Conservation (phyloP, 768 basidiomycete species). For the Serendipita sp. region DNA sequence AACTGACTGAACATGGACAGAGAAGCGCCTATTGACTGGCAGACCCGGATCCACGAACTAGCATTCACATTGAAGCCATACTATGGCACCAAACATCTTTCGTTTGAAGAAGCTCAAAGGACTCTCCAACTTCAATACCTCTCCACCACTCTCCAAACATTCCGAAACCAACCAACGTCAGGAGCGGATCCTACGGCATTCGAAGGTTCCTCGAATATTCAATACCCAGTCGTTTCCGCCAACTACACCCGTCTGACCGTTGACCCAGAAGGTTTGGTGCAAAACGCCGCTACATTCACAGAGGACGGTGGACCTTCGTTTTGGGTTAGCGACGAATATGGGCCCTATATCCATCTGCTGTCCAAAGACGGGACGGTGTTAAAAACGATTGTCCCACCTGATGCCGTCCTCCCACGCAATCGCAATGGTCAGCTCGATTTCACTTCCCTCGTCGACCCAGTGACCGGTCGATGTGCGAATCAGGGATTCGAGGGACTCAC, state of each 20-base stretch:
- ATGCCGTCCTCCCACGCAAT: slow-evolving; percentile 34
- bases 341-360: slow-evolving; percentile 46
- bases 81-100: slow-evolving; percentile 28
- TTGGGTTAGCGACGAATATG: slow-evolving; percentile 58
- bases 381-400: slow-evolving; percentile 41
- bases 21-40: slow-evolving; percentile 41
- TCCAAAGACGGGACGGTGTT: slow-evolving; percentile 31
- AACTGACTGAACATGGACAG: slow-evolving; percentile 18
- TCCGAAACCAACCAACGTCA: slow-evolving; percentile 33
- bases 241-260: slow-evolving; percentile 32
- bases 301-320: slow-evolving; percentile 37
- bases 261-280: slow-evolving; percentile 44
- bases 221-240: slow-evolving; percentile 28
- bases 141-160: slow-evolving; percentile 33
- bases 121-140: slow-evolving; percentile 37
- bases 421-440: slow-evolving; percentile 33
- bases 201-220: slow-evolving; percentile 21
- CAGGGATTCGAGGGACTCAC: slow-evolving; percentile 54
- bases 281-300: slow-evolving; percentile 19
- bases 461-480: slow-evolving; percentile 38
- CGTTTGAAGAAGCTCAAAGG: slow-evolving; percentile 32
- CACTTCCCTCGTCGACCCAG: slow-evolving; percentile 31
- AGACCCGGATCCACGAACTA: slow-evolving; percentile 45
- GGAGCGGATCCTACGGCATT: slow-evolving; percentile 18
- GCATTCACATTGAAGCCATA: slow-evolving; percentile 47